Percentiles rank a stretch among this genome's conserved stretches.
Conservation (phyloP, 73 alveolate species). For the Stentor roeselii region DNA sequence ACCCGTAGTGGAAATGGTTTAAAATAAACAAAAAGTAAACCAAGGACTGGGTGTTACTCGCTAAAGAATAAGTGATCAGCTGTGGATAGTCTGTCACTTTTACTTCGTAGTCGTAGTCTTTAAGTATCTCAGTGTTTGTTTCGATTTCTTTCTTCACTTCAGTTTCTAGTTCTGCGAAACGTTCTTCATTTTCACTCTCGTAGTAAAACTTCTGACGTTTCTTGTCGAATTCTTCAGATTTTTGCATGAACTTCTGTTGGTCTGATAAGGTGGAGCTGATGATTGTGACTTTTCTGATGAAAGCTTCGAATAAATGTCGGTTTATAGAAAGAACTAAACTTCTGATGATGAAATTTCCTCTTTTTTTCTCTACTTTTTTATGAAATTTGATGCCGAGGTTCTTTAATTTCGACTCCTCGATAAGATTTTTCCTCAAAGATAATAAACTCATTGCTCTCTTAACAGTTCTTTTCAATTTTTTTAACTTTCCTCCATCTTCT, state of each 20-base stretch:
- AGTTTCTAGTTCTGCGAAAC: neutral
- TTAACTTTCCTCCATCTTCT: neutral
- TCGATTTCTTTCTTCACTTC: neutral
- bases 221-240: too few species aligned
- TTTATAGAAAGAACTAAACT: neutral
- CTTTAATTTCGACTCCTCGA: neutral
- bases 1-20: conserved; percentile 43
- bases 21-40: conserved; percentile 17
- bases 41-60: conserved; percentile 6
- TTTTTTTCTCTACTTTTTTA: neutral
- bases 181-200: neutral
- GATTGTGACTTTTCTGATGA: too few species aligned
- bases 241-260: too few species aligned
- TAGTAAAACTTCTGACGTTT: too few species aligned
- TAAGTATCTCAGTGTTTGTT: neutral
- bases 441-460: neutral
- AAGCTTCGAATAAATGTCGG: too few species aligned
- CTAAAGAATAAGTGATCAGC: neutral
- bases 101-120: neutral
- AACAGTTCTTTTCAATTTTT: neutral
- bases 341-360: neutral
- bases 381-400: neutral
- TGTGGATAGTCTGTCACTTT: neutral
- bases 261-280: too few species aligned
- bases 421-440: neutral